Evolutionary conservation across 495 filamentous ascomycete species (phyloP).

Genomic region (Cercophora sp.): DNA sequence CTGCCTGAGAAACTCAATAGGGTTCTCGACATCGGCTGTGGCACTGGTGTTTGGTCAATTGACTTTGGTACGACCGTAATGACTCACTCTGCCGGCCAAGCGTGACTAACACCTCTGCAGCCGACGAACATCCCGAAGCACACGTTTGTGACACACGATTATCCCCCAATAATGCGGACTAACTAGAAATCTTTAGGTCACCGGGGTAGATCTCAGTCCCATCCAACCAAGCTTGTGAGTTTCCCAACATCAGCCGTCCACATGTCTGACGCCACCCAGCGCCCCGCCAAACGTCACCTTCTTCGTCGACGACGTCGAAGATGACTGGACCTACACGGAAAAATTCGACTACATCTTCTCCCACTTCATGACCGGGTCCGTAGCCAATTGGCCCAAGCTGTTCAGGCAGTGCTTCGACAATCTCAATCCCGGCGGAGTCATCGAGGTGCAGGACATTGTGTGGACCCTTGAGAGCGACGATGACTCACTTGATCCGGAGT

Average conservation of each 20-base stretch:
- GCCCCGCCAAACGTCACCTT: background rate
- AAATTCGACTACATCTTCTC: background rate
- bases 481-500: background rate
- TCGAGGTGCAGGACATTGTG: background rate
- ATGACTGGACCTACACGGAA: background rate
- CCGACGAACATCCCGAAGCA: constrained; percentile 39
- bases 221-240: background rate
- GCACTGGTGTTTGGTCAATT: constrained; percentile 53
- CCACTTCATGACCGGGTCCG: background rate
- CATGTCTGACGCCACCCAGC: background rate
- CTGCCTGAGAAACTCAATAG: constrained; percentile 47
- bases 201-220: constrained; percentile 2
- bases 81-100: too few species aligned
- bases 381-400: background rate
- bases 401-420: background rate
- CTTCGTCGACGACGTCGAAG: background rate
- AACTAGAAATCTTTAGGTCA: constrained; percentile 11
- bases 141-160: constrained; percentile 39
- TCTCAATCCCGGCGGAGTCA: background rate
- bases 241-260: background rate
- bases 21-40: constrained; percentile 71
- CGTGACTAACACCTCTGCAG: too few species aligned
- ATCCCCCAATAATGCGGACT: constrained; percentile 25
- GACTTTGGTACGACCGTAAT: too few species aligned
- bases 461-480: background rate